Conservation (phyloP, 2,329 filamentous ascomycete genomes). For the Cladosporium sp. region DNA sequence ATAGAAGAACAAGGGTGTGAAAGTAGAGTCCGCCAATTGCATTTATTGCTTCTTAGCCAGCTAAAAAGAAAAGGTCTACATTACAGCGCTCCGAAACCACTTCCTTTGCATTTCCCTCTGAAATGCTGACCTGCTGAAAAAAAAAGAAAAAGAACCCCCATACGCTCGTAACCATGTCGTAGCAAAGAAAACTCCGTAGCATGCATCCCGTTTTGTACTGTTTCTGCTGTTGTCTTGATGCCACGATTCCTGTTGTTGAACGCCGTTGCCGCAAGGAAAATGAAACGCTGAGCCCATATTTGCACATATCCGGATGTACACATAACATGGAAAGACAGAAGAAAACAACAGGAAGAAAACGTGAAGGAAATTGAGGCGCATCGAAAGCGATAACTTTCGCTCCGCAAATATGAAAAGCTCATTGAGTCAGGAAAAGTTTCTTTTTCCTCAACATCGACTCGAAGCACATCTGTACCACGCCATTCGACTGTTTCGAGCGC, state of each 20-base stretch:
- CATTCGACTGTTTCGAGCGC: constrained; percentile 31
- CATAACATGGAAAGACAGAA: not conserved
- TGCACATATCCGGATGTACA: too few relatives aligned
- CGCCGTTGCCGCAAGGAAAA: not conserved
- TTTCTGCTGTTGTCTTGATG: constrained; percentile 2
- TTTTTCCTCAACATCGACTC: constrained; percentile 34
- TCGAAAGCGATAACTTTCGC: not conserved
- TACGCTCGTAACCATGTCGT: not conserved
- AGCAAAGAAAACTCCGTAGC: too few relatives aligned
- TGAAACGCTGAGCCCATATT: too few relatives aligned
- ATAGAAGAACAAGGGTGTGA: not conserved
- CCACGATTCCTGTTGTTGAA: not conserved
- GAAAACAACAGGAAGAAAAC: not conserved
- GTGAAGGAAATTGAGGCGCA: too few relatives aligned
- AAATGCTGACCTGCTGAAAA: too few relatives aligned
- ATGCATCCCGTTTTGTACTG: too few relatives aligned
- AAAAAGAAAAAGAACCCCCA: too few relatives aligned
- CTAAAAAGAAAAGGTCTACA: constrained; percentile 1
- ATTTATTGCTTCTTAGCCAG: not conserved
- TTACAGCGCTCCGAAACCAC: not conserved
- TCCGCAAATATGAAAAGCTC: not conserved
- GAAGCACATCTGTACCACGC: constrained; percentile 30
- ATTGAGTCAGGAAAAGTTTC: constrained; percentile 28
- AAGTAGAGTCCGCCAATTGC: not conserved
- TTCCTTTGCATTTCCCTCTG: not conserved